Evolutionary conservation across 495 filamentous ascomycete species (phyloP).

Genomic region (Podospora conica): DNA sequence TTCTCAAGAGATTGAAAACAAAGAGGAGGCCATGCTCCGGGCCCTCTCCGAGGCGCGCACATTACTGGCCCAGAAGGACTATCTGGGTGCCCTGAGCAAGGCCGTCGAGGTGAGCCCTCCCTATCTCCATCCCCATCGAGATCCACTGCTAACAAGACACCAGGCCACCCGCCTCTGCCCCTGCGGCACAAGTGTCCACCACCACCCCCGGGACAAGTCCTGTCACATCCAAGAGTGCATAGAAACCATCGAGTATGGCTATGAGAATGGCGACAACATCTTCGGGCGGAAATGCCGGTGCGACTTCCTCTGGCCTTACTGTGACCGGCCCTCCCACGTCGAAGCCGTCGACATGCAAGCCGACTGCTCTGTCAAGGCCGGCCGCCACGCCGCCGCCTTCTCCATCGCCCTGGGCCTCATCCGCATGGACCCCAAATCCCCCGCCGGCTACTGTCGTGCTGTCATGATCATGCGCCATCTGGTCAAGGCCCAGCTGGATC

Average conservation of each 20-base stretch:
- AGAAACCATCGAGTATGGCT: conserved; percentile 8
- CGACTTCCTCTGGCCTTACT: conserved; percentile 23
- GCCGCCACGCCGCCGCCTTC: conserved; percentile 17
- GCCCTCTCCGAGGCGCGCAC: neutral
- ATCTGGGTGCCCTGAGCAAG: neutral
- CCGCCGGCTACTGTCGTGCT: conserved; percentile 26
- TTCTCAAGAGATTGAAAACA: too few relatives aligned
- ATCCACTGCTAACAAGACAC: neutral
- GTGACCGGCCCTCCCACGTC: conserved; percentile 12
- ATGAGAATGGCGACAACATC: conserved; percentile 9
- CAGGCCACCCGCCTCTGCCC: conserved; percentile 19
- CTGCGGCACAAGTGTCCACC: conserved; percentile 9
- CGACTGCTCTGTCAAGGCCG: conserved; percentile 14
- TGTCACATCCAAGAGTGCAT: conserved; percentile 23
- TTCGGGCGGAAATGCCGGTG: conserved; percentile 16
- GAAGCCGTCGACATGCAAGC: conserved; percentile 20
- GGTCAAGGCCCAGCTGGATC: conserved; percentile 3
- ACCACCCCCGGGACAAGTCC: conserved; percentile 23
- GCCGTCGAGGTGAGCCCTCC: neutral
- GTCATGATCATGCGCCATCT: conserved; percentile 19
- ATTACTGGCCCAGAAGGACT: neutral
- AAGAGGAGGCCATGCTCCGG: neutral
- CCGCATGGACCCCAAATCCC: conserved; percentile 18
- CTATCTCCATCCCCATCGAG: conserved; percentile 1
- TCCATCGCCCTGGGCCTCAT: conserved; percentile 22